These are phyloP conservation scores for Colletotrichum trifolii DNA, from an alignment of 2,329 filamentous ascomycete genomes.

Conservation along the genomic window DNA sequence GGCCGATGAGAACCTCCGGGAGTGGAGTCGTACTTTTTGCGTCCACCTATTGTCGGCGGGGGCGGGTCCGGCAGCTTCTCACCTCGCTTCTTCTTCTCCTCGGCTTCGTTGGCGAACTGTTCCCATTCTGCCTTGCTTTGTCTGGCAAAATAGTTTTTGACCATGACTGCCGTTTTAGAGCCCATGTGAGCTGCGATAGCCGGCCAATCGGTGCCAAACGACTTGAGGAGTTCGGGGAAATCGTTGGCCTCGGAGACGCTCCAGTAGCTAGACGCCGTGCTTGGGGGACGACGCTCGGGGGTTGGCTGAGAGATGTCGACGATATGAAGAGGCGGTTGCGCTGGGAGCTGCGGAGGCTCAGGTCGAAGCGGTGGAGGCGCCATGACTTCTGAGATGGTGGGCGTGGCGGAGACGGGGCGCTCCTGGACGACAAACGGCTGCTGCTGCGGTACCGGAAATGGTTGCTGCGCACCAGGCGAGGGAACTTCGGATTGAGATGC, in stretches of 20 bases:
- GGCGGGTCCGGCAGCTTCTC: constrained; percentile 72
- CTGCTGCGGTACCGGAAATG: constrained; percentile 49
- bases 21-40: constrained; percentile 62
- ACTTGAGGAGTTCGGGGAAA: constrained; percentile 76
- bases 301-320: constrained; percentile 61
- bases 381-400: constrained; percentile 64
- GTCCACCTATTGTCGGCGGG: constrained; percentile 61
- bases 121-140: constrained; percentile 73
- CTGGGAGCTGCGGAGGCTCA: constrained; percentile 61
- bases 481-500: constrained; percentile 58
- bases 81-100: constrained; percentile 64
- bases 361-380: constrained; percentile 67
- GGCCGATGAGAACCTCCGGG: constrained; percentile 52
- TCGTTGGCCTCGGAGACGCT: constrained; percentile 84
- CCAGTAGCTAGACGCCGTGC: constrained; percentile 84
- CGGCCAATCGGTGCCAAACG: constrained; percentile 84
- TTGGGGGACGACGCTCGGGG: constrained; percentile 62
- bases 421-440: constrained; percentile 43
- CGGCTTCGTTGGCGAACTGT: constrained; percentile 68
- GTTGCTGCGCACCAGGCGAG: constrained; percentile 54
- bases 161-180: constrained; percentile 88
- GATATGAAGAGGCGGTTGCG: constrained; percentile 59
- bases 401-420: constrained; percentile 46
- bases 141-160: constrained; percentile 75
- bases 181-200: constrained; percentile 83